These are phyloP conservation scores for Venturia carpophila DNA, from an alignment of 2,329 filamentous ascomycete species.

Conservation along the genomic window DNA sequence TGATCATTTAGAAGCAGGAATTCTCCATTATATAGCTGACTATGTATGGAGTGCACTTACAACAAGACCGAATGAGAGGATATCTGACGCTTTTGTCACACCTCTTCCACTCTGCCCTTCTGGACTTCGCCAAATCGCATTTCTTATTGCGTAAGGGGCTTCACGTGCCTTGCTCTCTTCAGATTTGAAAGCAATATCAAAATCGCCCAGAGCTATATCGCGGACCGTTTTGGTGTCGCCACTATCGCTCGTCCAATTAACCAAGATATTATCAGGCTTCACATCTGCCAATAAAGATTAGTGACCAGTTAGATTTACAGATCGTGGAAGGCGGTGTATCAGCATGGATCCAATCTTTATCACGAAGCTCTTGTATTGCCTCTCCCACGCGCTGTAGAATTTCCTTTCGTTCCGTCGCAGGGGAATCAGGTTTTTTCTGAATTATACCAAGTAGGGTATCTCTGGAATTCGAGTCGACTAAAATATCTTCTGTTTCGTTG, in stretches of 20 bases:
- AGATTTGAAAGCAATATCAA: slow-evolving; percentile 31
- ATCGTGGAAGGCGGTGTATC: slow-evolving; percentile 24
- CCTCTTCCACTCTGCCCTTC: slow-evolving; percentile 32
- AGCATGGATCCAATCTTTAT: slow-evolving; percentile 31
- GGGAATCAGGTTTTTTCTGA: slow-evolving; percentile 28
- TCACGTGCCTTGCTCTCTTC: slow-evolving; percentile 25
- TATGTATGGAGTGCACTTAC: slow-evolving; percentile 26
- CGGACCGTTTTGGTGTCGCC: slow-evolving; percentile 30
- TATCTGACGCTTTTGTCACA: slow-evolving; percentile 31
- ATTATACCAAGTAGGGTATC: slow-evolving; percentile 30
- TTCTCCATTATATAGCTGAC: slow-evolving; percentile 24
- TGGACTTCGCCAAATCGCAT: slow-evolving; percentile 36
- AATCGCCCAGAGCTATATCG: slow-evolving; percentile 31
- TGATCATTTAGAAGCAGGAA: slow-evolving; percentile 29
- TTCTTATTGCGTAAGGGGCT: slow-evolving; percentile 30
- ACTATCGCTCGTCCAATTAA: slow-evolving; percentile 30
- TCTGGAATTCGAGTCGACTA: too few species aligned
- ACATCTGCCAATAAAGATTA: slow-evolving; percentile 29
- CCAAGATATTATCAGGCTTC: slow-evolving; percentile 34
- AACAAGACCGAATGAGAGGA: slow-evolving; percentile 35
- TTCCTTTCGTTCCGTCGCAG: slow-evolving; percentile 27
- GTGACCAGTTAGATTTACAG: slow-evolving; percentile 23
- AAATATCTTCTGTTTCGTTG: too few species aligned
- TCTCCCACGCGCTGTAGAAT: slow-evolving; percentile 30
- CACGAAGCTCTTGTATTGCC: slow-evolving; percentile 32